Conservation (phyloP, 345 rosid species). For the Psidium friedrichsthalianum region DNA sequence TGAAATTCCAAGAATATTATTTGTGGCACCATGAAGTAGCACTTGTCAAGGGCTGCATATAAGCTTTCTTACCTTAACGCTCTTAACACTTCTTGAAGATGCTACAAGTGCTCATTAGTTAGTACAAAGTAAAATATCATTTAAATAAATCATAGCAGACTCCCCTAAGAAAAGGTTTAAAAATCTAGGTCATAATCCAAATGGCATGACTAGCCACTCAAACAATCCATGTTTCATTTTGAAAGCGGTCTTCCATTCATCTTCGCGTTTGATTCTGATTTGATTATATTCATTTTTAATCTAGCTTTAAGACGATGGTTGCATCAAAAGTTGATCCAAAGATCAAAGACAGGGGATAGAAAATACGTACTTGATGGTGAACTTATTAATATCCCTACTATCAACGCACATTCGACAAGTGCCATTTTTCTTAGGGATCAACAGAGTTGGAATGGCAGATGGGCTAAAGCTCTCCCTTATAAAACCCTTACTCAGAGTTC, state of each 20-base stretch:
- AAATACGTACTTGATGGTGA: not conserved
- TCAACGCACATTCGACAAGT: not conserved
- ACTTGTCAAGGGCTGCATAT: too few species aligned
- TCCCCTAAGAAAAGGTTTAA: not conserved
- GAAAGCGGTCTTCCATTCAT: not conserved
- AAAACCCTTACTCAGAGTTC: not conserved
- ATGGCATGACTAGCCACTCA: not conserved
- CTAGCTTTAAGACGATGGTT: not conserved
- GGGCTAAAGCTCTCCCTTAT: not conserved
- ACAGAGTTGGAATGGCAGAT: not conserved
- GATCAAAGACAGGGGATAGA: not conserved
- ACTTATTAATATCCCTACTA: not conserved
- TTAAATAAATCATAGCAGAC: not conserved
- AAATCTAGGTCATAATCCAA: not conserved
- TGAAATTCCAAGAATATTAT: not conserved
- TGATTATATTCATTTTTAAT: not conserved
- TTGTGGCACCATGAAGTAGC: not conserved
- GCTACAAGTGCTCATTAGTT: not conserved
- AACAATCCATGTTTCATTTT: not conserved
- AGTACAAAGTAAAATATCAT: not conserved
- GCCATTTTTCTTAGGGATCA: not conserved
- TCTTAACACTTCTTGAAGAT: not conserved
- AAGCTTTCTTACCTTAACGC: not conserved
- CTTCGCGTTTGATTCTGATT: not conserved
- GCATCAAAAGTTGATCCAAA: not conserved